phyloP scores from a whole-genome alignment of 2,329 filamentous ascomycete genomes.

The Aspergillus viridinutans region DNA sequence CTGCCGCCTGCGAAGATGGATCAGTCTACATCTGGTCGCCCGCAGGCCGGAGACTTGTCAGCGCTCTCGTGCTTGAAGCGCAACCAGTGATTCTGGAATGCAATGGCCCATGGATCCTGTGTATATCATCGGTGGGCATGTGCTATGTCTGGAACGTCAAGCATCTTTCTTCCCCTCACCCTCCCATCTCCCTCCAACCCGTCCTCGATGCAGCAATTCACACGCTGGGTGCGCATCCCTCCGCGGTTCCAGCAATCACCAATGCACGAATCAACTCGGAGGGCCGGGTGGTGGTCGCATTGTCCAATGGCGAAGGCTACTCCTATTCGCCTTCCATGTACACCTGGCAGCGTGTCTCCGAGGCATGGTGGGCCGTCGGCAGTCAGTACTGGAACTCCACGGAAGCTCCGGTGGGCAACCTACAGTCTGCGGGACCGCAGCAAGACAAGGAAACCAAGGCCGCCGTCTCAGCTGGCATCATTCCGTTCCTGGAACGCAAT shows the following conservation, averaged over 20 bases:
- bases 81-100: slow-evolving; percentile 93
- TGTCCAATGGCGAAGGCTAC: slow-evolving; percentile 93
- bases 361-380: slow-evolving; percentile 96
- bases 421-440: slow-evolving; percentile 68
- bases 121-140: slow-evolving; percentile 81
- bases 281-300: slow-evolving; percentile 79
- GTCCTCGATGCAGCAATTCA: slow-evolving; percentile 82
- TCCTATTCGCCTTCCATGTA: slow-evolving; percentile 82
- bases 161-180: slow-evolving; percentile 76
- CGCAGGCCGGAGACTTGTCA: slow-evolving; percentile 79
- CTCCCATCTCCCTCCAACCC: slow-evolving; percentile 82
- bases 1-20: slow-evolving; percentile 88
- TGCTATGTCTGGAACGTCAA: slow-evolving; percentile 93
- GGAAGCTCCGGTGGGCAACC: slow-evolving; percentile 77
- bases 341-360: slow-evolving; percentile 91
- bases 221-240: slow-evolving; percentile 72
- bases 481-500: slow-evolving; percentile 87
- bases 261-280: slow-evolving; percentile 87
- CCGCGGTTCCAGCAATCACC: slow-evolving; percentile 76
- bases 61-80: slow-evolving; percentile 79
- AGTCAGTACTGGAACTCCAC: slow-evolving; percentile 99
- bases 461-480: slow-evolving; percentile 79
- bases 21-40: slow-evolving; percentile 88
- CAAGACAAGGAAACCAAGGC: slow-evolving; percentile 50
- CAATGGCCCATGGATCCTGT: slow-evolving; percentile 82